Percentiles rank a stretch among this genome's conserved stretches.
These are phyloP conservation scores for Irpex lacteus DNA, from an alignment of 1,284 basidiomycete genomes.

Conservation along the genomic window DNA sequence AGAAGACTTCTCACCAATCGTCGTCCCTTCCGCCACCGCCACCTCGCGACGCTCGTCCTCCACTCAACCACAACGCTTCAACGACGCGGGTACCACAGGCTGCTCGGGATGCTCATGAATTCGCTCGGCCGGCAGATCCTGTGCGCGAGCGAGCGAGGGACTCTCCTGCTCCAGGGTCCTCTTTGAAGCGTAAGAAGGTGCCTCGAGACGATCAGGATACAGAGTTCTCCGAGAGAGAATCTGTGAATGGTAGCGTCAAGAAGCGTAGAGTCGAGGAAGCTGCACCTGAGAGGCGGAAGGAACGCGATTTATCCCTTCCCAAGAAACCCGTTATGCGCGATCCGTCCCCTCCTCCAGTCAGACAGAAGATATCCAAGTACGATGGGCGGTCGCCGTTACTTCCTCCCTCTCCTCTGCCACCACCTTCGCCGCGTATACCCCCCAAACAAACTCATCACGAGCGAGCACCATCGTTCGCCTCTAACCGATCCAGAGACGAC, in stretches of 20 bases:
- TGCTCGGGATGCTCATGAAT: conserved; percentile 12
- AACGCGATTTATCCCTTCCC: conserved; percentile 27
- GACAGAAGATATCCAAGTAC: conserved; percentile 32
- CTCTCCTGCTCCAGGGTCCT: conserved; percentile 10
- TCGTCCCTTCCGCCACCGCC: conserved; percentile 25
- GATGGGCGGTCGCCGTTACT: conserved; percentile 27
- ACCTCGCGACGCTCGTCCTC: conserved; percentile 22
- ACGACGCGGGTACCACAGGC: conserved; percentile 19
- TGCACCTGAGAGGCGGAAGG: conserved; percentile 18
- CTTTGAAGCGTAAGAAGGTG: conserved; percentile 13
- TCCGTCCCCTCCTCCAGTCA: conserved; percentile 17
- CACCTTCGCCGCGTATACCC: conserved; percentile 22
- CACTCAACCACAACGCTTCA: conserved; percentile 17
- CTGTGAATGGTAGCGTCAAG: conserved; percentile 16
- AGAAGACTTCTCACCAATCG: conserved; percentile 17
- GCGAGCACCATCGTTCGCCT: conserved; percentile 21
- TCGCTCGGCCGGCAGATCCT: conserved; percentile 19
- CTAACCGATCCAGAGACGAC: conserved; percentile 20
- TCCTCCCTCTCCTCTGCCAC: conserved; percentile 18
- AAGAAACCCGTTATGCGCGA: conserved; percentile 31
- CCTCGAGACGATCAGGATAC: conserved; percentile 18
- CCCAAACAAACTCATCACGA: conserved; percentile 20
- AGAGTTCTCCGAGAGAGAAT: conserved; percentile 25
- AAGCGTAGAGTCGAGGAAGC: conserved; percentile 27
- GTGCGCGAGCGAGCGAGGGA: conserved; percentile 21